These are phyloP conservation scores for Marchantia polymorpha DNA, from an alignment of 225 moss, liverwort and hornwort species.

Conservation along the genomic window DNA sequence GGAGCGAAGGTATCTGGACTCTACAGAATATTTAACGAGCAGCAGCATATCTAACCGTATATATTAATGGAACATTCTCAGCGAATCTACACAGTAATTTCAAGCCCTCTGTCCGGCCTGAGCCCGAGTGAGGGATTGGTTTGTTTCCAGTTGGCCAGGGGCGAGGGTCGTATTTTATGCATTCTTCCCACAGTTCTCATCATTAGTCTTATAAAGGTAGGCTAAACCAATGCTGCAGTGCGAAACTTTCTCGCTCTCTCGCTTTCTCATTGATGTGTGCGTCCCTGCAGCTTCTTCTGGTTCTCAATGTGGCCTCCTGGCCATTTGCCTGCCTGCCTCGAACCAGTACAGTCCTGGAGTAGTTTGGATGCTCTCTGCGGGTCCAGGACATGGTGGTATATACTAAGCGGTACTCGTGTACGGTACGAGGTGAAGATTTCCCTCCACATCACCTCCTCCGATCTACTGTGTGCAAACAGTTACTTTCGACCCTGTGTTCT, in stretches of 20 bases:
- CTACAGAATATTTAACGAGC: too few species aligned
- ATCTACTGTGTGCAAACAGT: not conserved
- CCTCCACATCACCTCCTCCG: too few species aligned
- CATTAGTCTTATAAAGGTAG: not conserved
- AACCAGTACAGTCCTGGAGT: too few species aligned
- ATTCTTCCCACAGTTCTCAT: not conserved
- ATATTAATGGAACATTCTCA: not conserved
- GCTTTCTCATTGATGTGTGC: not conserved
- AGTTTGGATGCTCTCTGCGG: too few species aligned
- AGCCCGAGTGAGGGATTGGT: not conserved
- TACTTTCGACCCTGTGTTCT: not conserved
- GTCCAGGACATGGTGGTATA: not conserved
- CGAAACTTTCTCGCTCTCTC: not conserved
- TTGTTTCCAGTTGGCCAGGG: not conserved
- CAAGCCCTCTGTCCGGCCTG: not conserved
- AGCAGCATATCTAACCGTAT: not conserved
- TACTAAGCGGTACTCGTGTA: not conserved
- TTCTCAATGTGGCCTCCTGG: not conserved
- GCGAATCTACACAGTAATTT: constrained; percentile 1
- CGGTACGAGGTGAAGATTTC: not conserved
- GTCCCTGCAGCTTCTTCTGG: not conserved
- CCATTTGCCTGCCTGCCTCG: too few species aligned
- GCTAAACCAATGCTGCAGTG: not conserved
- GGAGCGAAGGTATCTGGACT: too few species aligned
- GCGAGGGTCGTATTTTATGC: not conserved